Conservation (phyloP, 305 asterid species). For the Plantago lanceolata region DNA sequence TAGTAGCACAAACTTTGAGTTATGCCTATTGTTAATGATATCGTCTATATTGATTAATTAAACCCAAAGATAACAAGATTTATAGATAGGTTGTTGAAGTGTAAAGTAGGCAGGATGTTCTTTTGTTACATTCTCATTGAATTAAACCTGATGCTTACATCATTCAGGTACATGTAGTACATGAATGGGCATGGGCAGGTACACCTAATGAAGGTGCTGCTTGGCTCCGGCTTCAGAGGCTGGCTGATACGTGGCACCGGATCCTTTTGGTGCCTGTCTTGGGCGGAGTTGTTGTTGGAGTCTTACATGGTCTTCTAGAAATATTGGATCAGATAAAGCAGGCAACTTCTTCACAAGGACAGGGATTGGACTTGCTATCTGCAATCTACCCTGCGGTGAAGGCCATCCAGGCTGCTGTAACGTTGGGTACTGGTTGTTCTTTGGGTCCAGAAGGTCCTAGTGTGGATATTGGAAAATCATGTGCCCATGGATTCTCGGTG, state of each 20-base stretch:
- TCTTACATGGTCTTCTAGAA: constrained; percentile 89
- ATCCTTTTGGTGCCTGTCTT: constrained; percentile 84
- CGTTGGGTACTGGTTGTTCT: constrained; percentile 93
- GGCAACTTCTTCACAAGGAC: constrained; percentile 71
- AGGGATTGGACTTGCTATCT: constrained; percentile 71
- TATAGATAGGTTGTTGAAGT: not conserved
- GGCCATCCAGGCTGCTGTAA: constrained; percentile 91
- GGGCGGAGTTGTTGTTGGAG: constrained; percentile 97
- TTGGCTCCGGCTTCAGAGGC: constrained; percentile 89
- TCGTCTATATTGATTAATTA: not conserved
- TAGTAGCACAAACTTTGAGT: not conserved
- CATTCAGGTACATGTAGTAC: constrained; percentile 80
- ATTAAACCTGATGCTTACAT: constrained; percentile 21
- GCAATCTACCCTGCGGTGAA: constrained; percentile 73
- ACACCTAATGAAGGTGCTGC: constrained; percentile 97
- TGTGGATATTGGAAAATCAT: constrained; percentile 95
- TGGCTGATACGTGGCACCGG: constrained; percentile 95
- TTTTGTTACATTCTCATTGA: not conserved
- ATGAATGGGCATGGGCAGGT: constrained; percentile 99
- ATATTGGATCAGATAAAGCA: constrained; percentile 75
- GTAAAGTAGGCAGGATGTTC: constrained; percentile 13
- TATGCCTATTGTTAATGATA: not conserved
- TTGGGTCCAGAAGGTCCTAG: constrained; percentile 99
- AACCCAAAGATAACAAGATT: constrained; percentile 8
- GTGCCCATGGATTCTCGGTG: constrained; percentile 86